Base-by-base conservation (phyloP, 2,329 filamentous ascomycete species). In the Helotiales sp. region DNA sequence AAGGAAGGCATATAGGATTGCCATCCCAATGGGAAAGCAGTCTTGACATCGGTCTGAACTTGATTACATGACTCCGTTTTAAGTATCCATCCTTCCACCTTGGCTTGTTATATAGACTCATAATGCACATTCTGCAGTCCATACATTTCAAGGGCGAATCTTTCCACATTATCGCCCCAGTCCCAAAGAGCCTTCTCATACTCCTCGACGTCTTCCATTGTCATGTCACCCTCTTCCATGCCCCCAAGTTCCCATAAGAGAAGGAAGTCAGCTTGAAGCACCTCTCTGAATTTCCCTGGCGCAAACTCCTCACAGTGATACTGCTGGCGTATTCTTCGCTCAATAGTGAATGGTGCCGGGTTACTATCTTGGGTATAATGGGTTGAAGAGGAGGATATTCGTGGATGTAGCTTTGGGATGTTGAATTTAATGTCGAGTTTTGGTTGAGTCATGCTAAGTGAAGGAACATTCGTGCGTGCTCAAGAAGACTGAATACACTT, bases 401-500 rank as follows among this genome's bases (percentile, higher is more conserved):
- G 11, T 47, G 58, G 58, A 28, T 61, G 58, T 17, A 61, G 26
- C 26, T 61, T 61, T 3, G 58, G 58, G 26, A 61, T 45, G 7
- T 61, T 61, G 22, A 61, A 50, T 7, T 20, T 5, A 7, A 61
- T 24, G 8, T 45, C 37, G 1, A 60, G 4, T 22, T 37, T 28
- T 17, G n/a, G n/a, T n/a, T n/a, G n/a, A n/a, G n/a, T n/a, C n/a
- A n/a, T n/a, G n/a, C n/a, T n/a, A n/a, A n/a, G 6, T 8, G 43
- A 61, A 13, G 6, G 26, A 22, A 6, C 10, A 10, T 61, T 11
- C 24, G 2, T 17, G n/a, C 13, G 58, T 6, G 26, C 40, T 45
- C 24, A 8, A 61, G 40, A 8, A 47, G 7, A 17, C 17, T 13
- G 28, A 50, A 20, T 15, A 30, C 13, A 13, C 20, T 28, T 10